Percentiles rank a stretch among this genome's conserved stretches.
phyloP scores from a whole-genome alignment of 371 early-diverging fungal genomes.

The Mucor plumbeus region DNA sequence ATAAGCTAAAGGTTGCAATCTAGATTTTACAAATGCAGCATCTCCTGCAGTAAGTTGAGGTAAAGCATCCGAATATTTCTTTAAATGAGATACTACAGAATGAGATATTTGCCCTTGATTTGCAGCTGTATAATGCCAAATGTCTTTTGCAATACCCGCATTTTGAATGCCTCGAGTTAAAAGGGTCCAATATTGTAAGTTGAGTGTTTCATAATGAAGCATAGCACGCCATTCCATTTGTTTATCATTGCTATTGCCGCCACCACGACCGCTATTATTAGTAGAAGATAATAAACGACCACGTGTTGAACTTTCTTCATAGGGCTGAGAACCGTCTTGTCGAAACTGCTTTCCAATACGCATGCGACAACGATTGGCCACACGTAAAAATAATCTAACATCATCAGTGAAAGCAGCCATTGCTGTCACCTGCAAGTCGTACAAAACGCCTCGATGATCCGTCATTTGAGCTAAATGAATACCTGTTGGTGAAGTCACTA shows the following conservation, averaged over 20 bases:
- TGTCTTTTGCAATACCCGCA: conserved; percentile 40
- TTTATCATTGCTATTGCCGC: neutral
- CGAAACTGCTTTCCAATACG: conserved; percentile 58
- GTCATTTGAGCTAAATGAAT: conserved; percentile 65
- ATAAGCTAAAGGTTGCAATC: conserved; percentile 36
- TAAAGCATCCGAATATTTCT: conserved; percentile 17
- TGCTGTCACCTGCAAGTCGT: conserved; percentile 67
- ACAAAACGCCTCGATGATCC: conserved; percentile 68
- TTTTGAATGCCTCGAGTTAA: conserved; percentile 56
- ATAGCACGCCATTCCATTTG: conserved; percentile 28
- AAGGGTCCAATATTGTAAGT: conserved; percentile 60
- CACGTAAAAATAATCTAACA: conserved; percentile 61
- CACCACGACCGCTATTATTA: neutral
- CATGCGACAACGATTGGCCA: conserved; percentile 70
- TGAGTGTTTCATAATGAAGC: conserved; percentile 48
- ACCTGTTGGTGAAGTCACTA: conserved; percentile 66
- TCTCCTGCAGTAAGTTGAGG: conserved; percentile 21
- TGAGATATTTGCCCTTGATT: conserved; percentile 34
- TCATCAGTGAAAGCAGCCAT: conserved; percentile 71
- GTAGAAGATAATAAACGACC: conserved; percentile 20
- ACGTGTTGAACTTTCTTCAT: conserved; percentile 33
- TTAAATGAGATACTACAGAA: conserved; percentile 34
- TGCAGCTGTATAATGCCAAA: conserved; percentile 42
- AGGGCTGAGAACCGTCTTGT: conserved; percentile 49
- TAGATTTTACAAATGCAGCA: conserved; percentile 25